phyloP scores from a whole-genome alignment of 805 yeast genomes.

The Jamesozyma piceae region DNA sequence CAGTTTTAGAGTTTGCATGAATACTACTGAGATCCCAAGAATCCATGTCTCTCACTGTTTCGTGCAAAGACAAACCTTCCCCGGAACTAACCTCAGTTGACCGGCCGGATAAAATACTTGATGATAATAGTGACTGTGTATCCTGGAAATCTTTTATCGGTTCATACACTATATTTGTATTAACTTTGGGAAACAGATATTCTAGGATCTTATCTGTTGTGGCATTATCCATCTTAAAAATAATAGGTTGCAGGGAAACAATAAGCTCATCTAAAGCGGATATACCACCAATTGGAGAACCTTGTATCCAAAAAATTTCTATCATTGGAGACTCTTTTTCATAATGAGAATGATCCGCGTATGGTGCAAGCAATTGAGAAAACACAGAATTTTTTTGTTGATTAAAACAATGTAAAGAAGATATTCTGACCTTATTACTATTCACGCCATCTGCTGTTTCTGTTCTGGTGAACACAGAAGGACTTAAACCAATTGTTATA shows the following conservation, averaged over 20 bases:
- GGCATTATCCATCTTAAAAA: constrained; percentile 46
- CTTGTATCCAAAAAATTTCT: constrained; percentile 43
- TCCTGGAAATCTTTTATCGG: too few relatives aligned
- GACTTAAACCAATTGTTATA: constrained; percentile 44
- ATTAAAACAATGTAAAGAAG: constrained; percentile 44
- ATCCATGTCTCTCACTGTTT: constrained; percentile 8
- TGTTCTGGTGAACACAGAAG: constrained; percentile 38
- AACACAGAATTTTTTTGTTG: constrained; percentile 39
- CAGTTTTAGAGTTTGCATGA: constrained; percentile 1
- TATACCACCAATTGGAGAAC: constrained; percentile 59
- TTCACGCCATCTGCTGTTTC: constrained; percentile 48
- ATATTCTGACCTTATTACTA: constrained; percentile 37
- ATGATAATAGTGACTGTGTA: not conserved
- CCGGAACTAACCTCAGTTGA: constrained; percentile 1
- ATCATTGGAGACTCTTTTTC: constrained; percentile 31
- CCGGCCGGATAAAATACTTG: not conserved
- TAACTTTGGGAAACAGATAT: constrained; percentile 38
- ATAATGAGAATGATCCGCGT: constrained; percentile 15
- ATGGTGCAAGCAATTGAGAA: constrained; percentile 45
- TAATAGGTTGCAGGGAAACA: constrained; percentile 44
- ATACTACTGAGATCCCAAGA: constrained; percentile 14
- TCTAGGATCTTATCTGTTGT: constrained; percentile 42
- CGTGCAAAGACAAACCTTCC: not conserved
- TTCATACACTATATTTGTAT: constrained; percentile 1
- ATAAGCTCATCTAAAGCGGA: constrained; percentile 42